A percentile compares a stretch with the other conserved stretches of the same genome.
phyloP scores from a whole-genome alignment of 805 yeast species.

The Pichia ethanolica region DNA sequence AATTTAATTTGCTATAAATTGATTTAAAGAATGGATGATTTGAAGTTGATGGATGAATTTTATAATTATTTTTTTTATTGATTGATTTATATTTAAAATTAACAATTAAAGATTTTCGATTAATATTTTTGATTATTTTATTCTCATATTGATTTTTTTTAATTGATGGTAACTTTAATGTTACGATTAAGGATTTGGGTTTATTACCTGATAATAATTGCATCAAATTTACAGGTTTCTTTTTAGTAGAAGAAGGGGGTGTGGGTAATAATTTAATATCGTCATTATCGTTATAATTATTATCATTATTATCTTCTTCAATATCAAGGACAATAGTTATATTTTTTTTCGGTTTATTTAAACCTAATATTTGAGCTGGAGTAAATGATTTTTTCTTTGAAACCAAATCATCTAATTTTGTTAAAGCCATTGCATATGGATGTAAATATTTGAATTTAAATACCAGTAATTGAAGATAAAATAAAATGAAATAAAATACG shows the following conservation, averaged over 20 bases:
- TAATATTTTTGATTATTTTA: too few species aligned
- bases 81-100: too few species aligned
- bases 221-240: background rate
- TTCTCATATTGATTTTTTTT: background rate
- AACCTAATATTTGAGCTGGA: background rate
- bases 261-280: background rate
- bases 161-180: background rate
- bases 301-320: too few species aligned
- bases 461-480: too few species aligned
- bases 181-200: background rate
- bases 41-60: slow-evolving; percentile 4
- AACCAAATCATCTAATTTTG: too few species aligned
- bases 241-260: background rate
- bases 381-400: background rate
- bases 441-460: too few species aligned
- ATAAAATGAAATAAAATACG: too few species aligned
- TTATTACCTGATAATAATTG: slow-evolving; percentile 1
- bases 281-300: background rate
- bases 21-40: slow-evolving; percentile 13
- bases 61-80: background rate
- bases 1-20: background rate
- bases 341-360: too few species aligned
- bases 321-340: too few species aligned
- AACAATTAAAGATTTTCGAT: too few species aligned
- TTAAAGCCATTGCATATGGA: too few species aligned